Evolutionary conservation across 345 rosid genomes (phyloP).

Genomic region (Iberis pinnata): DNA sequence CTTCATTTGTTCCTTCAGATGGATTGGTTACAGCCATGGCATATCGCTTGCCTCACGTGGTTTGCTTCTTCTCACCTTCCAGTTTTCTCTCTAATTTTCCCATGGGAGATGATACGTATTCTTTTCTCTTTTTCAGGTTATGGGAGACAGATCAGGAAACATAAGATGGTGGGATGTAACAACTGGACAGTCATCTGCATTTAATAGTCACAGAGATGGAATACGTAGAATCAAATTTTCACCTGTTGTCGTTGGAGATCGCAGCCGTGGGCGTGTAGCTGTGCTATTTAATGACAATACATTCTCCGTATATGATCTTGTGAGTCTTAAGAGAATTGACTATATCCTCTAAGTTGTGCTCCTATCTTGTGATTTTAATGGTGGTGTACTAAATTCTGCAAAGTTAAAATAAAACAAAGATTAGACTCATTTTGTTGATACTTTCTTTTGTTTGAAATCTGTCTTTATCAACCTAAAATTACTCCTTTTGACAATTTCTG

Average conservation of each 20-base stretch:
- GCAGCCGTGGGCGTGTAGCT: conserved; percentile 89
- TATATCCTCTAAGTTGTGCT: conserved; percentile 15
- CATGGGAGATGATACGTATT: conserved; percentile 14
- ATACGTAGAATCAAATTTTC: conserved; percentile 91
- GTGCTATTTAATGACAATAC: conserved; percentile 94
- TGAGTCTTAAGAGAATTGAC: conserved; percentile 36
- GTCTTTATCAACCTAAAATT: conserved; percentile 3
- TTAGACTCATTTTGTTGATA: neutral
- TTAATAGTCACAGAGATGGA: conserved; percentile 86
- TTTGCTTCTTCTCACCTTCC: conserved; percentile 39
- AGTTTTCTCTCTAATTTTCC: conserved; percentile 17
- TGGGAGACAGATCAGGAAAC: conserved; percentile 75
- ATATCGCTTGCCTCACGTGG: conserved; percentile 93
- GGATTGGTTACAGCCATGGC: conserved; percentile 97
- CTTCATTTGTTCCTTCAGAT: conserved; percentile 87
- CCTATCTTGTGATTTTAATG: conserved; percentile 11
- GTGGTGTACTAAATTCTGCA: conserved; percentile 14
- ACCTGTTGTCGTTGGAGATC: conserved; percentile 89
- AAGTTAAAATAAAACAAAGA: conserved; percentile 2
- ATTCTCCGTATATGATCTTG: conserved; percentile 89
- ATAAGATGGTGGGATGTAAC: conserved; percentile 99
- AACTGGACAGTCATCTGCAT: conserved; percentile 92
- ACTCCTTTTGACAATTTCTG: conserved; percentile 10
- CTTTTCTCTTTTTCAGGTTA: conserved; percentile 40
- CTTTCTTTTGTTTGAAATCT: conserved; percentile 15